phyloP scores from a whole-genome alignment of 768 basidiomycete species.

The Rhodotorula paludigena region DNA sequence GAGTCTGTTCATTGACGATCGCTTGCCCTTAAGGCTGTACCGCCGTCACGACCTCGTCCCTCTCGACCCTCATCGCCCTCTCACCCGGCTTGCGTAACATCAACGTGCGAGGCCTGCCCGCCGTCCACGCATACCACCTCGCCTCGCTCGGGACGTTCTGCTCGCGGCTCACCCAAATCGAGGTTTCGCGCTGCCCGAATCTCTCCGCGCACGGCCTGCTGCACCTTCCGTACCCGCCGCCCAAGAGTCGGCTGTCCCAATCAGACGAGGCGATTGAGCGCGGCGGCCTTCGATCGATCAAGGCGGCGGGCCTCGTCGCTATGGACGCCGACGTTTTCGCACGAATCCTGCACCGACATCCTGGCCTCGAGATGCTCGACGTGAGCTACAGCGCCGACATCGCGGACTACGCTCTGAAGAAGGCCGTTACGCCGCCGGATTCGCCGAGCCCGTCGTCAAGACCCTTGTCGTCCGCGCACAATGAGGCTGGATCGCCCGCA shows the following conservation, averaged over 20 bases:
- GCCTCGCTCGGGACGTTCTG: slow-evolving; percentile 61
- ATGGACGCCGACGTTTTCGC: slow-evolving; percentile 38
- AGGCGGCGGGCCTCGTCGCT: slow-evolving; percentile 61
- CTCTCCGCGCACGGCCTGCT: slow-evolving; percentile 52
- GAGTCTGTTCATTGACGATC: too few species aligned
- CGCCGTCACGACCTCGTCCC: slow-evolving; percentile 59
- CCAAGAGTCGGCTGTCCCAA: slow-evolving; percentile 42
- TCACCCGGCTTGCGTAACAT: slow-evolving; percentile 65
- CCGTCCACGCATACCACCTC: slow-evolving; percentile 70
- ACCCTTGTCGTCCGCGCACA: slow-evolving; percentile 48
- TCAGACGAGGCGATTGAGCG: background rate
- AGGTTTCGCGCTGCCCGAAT: slow-evolving; percentile 67
- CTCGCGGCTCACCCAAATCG: slow-evolving; percentile 57
- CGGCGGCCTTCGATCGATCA: slow-evolving; percentile 57
- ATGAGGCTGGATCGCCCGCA: too few species aligned
- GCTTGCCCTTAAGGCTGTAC: slow-evolving; percentile 56
- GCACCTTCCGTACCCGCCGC: slow-evolving; percentile 49
- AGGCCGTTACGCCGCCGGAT: too few species aligned
- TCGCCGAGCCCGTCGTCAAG: too few species aligned
- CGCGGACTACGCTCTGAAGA: background rate
- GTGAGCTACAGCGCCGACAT: slow-evolving; percentile 1
- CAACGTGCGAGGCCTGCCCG: slow-evolving; percentile 62
- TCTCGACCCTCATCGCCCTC: slow-evolving; percentile 64
- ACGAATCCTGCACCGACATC: slow-evolving; percentile 46
- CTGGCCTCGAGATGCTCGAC: slow-evolving; percentile 44